Conservation (phyloP, 306 rosid species). For the Argentina anserina region DNA sequence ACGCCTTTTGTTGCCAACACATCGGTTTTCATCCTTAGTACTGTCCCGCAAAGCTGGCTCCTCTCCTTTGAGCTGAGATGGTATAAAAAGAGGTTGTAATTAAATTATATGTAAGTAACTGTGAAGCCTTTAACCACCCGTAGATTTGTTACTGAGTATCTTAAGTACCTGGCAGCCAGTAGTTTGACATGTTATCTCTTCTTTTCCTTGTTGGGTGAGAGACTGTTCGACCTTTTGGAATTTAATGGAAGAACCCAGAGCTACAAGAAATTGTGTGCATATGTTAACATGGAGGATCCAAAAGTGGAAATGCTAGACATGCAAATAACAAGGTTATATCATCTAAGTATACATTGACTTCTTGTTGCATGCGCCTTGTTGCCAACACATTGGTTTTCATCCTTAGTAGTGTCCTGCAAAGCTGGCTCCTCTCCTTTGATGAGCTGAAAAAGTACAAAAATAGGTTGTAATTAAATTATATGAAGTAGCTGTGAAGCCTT, state of each 20-base stretch:
- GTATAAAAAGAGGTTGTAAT: slow-evolving; percentile 6
- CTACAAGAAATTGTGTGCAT: background rate
- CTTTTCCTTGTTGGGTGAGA: slow-evolving; percentile 43
- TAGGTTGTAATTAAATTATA: slow-evolving; percentile 4
- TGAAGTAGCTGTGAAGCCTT: slow-evolving; percentile 16
- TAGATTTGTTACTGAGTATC: background rate
- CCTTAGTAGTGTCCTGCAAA: slow-evolving; percentile 22
- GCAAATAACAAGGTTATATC: background rate
- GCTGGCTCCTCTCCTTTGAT: slow-evolving; percentile 47
- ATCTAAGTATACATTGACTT: slow-evolving; percentile 54
- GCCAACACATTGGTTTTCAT: slow-evolving; percentile 27
- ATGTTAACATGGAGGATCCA: background rate
- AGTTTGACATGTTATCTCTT: slow-evolving; percentile 29
- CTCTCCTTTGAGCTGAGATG: slow-evolving; percentile 36
- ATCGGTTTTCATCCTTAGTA: slow-evolving; percentile 30
- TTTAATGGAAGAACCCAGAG: slow-evolving; percentile 2
- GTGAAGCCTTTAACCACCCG: slow-evolving; percentile 11
- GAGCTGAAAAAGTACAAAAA: slow-evolving; percentile 23
- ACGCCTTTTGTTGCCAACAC: slow-evolving; percentile 33
- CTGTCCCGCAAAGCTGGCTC: slow-evolving; percentile 27
- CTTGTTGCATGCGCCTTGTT: slow-evolving; percentile 41
- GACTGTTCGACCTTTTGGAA: background rate
- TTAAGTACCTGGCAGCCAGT: slow-evolving; percentile 37
- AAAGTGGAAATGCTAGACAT: background rate
- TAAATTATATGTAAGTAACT: slow-evolving; percentile 9